Evolutionary conservation across 352 stramenopile species (phyloP).

Genomic region (Pythium plurisporium): DNA sequence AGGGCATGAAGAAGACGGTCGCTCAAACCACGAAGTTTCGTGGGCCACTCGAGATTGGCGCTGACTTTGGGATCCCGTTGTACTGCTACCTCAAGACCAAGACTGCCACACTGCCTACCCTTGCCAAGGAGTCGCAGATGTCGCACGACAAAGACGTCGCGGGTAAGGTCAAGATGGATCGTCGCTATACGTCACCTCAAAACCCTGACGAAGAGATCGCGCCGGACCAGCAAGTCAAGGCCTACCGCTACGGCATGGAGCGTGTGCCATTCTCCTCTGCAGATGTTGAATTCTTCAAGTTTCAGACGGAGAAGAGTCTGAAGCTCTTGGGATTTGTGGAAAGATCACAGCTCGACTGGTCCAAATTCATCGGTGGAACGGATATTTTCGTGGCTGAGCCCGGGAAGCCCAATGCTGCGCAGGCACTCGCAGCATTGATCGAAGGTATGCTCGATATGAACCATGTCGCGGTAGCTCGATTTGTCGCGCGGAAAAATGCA

Average conservation of each 20-base stretch:
- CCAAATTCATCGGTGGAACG: constrained; percentile 57
- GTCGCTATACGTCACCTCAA: constrained; percentile 56
- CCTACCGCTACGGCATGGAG: constrained; percentile 74
- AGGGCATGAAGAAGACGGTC: constrained; percentile 77
- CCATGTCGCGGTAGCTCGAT: constrained; percentile 71
- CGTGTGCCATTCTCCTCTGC: constrained; percentile 78
- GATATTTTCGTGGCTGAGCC: constrained; percentile 79
- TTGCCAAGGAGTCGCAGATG: constrained; percentile 65
- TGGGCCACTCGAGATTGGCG: constrained; percentile 63
- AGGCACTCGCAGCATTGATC: constrained; percentile 57
- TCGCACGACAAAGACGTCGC: constrained; percentile 55
- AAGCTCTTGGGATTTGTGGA: constrained; percentile 76
- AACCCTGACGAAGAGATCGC: constrained; percentile 69
- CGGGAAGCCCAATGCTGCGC: constrained; percentile 52
- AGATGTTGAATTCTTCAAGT: constrained; percentile 80
- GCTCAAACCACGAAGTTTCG: constrained; percentile 74
- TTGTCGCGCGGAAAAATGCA: constrained; percentile 72
- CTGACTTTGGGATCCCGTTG: constrained; percentile 57
- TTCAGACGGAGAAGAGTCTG: constrained; percentile 71
- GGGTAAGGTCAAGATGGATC: constrained; percentile 71
- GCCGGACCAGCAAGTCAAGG: constrained; percentile 70
- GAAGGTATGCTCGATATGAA: constrained; percentile 58
- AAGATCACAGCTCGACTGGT: constrained; percentile 34
- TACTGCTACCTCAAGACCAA: constrained; percentile 83
- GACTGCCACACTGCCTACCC: constrained; percentile 56